Base-by-base conservation (phyloP, 352 stramenopile species). In the Globisporangium cederbergense region DNA sequence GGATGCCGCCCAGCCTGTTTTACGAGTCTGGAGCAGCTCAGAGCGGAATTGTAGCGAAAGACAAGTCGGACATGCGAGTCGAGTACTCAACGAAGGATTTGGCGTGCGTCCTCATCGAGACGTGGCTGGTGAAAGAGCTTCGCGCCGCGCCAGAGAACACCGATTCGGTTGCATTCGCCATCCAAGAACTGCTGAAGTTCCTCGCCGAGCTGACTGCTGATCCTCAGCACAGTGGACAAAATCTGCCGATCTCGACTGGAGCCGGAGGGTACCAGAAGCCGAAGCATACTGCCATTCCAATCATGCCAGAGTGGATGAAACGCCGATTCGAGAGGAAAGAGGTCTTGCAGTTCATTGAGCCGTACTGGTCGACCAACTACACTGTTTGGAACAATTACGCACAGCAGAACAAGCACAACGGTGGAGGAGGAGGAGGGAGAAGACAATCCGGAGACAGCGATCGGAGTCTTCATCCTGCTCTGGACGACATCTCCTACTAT, bases 311-410 rank as follows among this genome's bases (percentile, higher is more conserved):
- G 34, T 93, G 87, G 84, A 90, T 96, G 73, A 92, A 90, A 66
- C 76, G 86, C 47, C 59, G 83, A 60, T 95, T 96, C 56, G 86
- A 96, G 43, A 76, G 83, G 22, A 92, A 91, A 63, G 77, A 91
- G 47, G 81, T 97, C 6, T 67, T 96, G 43, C 83, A 97, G 66
- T 90, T 95, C 61, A 78, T 97, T 8, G 86, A 93, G 51, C 90
- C 89, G 10, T 97, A 96, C 58, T 97, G 88, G 90, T 90, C 83
- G 46, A 95, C 89, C 30, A 88, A 91, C 43, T 97, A 97, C 65
- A 68, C 65, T 2, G 42, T 93, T 11, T 69, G 55, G 49, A 68
- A 60, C 34, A 50, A 64, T 65, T 63, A 61, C 2, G 49, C 50
- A 18, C 59, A 60, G 6, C n/a, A 46, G 20, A 64, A 60, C 16